A percentile compares a stretch with the other conserved stretches of the same genome.
Conservation (phyloP, 257 asterid species). For the Catharanthus roseus region DNA sequence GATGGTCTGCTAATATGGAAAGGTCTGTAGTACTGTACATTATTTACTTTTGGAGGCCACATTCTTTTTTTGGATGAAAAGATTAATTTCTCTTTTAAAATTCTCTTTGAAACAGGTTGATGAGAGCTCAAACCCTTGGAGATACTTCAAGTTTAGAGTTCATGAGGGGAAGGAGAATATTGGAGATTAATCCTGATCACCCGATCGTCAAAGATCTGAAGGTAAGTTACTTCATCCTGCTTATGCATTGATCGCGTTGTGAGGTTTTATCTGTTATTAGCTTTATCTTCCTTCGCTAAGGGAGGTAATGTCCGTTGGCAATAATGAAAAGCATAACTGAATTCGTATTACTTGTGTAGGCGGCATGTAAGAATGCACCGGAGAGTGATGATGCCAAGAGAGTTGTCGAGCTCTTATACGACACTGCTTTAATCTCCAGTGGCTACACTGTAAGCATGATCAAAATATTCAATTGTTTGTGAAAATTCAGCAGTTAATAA, state of each 20-base stretch:
- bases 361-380: conserved; percentile 92
- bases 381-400: conserved; percentile 85
- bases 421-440: conserved; percentile 90
- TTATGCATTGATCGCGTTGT: background rate
- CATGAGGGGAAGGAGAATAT: conserved; percentile 95
- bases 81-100: background rate
- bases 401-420: conserved; percentile 83
- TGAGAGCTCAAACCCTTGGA: conserved; percentile 96
- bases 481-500: background rate
- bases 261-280: too few relatives aligned
- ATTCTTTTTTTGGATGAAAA: background rate
- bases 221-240: conserved; percentile 33
- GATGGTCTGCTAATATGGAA: conserved; percentile 99
- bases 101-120: conserved; percentile 48
- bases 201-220: conserved; percentile 89
- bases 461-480: background rate
- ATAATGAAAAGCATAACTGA: background rate
- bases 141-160: conserved; percentile 87
- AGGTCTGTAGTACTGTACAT: conserved; percentile 37
- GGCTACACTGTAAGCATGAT: conserved; percentile 75
- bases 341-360: conserved; percentile 36
- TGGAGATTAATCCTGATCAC: conserved; percentile 95
- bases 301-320: background rate
- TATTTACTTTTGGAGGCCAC: background rate
- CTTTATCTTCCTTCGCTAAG: too few relatives aligned